Evolutionary conservation across 2,329 filamentous ascomycete species (phyloP), one percentile per base, ranked within the genome.

Genomic region (Fusarium acutatum): DNA sequence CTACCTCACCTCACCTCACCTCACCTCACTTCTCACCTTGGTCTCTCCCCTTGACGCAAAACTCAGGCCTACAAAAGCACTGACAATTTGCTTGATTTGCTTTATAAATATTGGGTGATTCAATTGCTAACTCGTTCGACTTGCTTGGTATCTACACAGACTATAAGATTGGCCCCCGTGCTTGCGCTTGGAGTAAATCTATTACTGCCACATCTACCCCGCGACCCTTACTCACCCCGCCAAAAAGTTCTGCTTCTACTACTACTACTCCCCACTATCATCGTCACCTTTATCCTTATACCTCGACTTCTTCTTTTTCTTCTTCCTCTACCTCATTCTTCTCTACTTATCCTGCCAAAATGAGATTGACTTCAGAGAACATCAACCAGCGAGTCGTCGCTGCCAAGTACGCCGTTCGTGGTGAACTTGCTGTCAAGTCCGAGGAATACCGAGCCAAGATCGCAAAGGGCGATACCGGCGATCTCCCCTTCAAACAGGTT

Each of bases 341-440:
- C 74, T 80, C 78, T 57, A 77, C 71, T 26, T 68, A 74, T 38
- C 38, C 73, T 63, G 73, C 80, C 62, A 75, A 73, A 58, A 82
- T 79, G 73, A 83, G 86, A 72, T 87, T 99, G 77, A 93, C 88
- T 78, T 87, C 93, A 79, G 88, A 94, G 83, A 97, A 96, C 86
- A 97, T 99, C 88, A 99, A 98, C 86, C 94, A 91, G 56, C 89
- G 96, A 82, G 90, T 98, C 75, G 91, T 92, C 81, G 90, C 91
- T 71, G 96, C 96, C 80, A 92, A 97, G 85, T 99, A 99, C 86
- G 96, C 96, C 76, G 96, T 99, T 64, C 94, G 96, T 78, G 96
- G 96, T 80, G 96, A 98, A 84, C 90, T 99, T 73, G 96, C 96
- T 65, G 93, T 97, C 82, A 94, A 94, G 85, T 96, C 95, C 20